phyloP scores from a whole-genome alignment of 148 eudicot species.

The Nepenthes mirabilis region DNA sequence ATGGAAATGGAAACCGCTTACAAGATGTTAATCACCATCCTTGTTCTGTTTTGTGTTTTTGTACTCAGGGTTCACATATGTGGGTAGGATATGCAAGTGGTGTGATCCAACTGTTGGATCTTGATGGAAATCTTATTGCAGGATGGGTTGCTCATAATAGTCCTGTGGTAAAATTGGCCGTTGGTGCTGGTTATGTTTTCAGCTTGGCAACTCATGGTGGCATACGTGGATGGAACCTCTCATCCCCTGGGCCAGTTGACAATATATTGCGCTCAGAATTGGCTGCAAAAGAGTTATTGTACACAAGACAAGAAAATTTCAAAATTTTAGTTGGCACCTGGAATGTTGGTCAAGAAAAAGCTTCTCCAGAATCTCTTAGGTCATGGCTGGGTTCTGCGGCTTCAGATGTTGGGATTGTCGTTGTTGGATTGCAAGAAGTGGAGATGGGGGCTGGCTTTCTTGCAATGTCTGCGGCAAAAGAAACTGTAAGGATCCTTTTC shows the following conservation, averaged over 20 bases:
- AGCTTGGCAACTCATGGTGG: constrained; percentile 99
- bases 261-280: constrained; percentile 43
- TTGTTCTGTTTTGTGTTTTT: constrained; percentile 66
- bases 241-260: constrained; percentile 88
- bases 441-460: constrained; percentile 99
- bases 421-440: constrained; percentile 96
- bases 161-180: constrained; percentile 71
- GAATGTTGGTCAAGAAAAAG: constrained; percentile 97
- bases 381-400: constrained; percentile 64
- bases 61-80: constrained; percentile 58
- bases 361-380: constrained; percentile 65
- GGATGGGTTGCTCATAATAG: constrained; percentile 89
- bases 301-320: constrained; percentile 53
- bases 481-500: constrained; percentile 53
- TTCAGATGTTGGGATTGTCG: constrained; percentile 83
- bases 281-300: constrained; percentile 50
- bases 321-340: constrained; percentile 85
- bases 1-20: constrained; percentile 66
- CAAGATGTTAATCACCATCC: constrained; percentile 69
- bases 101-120: constrained; percentile 63
- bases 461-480: constrained; percentile 99
- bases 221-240: constrained; percentile 82
- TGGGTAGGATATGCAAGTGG: constrained; percentile 98
- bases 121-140: constrained; percentile 65
- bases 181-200: constrained; percentile 55